phyloP scores from a whole-genome alignment of 2,329 filamentous ascomycete genomes.

The Penicillium sp. region DNA sequence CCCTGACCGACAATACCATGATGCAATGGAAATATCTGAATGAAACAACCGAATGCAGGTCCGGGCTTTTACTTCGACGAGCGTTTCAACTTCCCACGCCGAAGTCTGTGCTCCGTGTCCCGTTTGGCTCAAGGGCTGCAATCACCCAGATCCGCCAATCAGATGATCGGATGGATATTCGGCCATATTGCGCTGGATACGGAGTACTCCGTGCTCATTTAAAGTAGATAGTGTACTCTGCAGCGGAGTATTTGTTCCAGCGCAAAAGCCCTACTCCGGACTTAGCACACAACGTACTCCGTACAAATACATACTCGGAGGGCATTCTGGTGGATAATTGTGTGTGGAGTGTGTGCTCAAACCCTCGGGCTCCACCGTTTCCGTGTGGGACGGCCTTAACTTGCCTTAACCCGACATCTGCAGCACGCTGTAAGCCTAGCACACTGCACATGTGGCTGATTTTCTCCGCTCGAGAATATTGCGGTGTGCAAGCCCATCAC shows the following conservation, averaged over 20 bases:
- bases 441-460: no score
- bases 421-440: not conserved
- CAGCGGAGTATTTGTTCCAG: no score
- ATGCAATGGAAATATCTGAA: constrained; percentile 11
- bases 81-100: constrained; percentile 19
- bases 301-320: no score
- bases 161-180: not conserved
- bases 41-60: constrained; percentile 17
- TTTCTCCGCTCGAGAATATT: no score
- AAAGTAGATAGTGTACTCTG: not conserved
- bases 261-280: no score
- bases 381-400: not conserved
- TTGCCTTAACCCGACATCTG: not conserved
- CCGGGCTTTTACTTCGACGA: constrained; percentile 2
- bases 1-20: constrained; percentile 1
- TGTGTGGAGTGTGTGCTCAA: not conserved
- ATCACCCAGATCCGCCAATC: constrained; percentile 20
- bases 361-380: not conserved
- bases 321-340: not conserved
- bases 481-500: no score
- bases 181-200: not conserved
- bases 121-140: not conserved
- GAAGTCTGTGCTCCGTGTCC: constrained; percentile 18
- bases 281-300: no score
- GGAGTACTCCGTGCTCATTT: no score